Evolutionary conservation across 257 asterid species (phyloP).

Genomic region (Nemophila menziesii): DNA sequence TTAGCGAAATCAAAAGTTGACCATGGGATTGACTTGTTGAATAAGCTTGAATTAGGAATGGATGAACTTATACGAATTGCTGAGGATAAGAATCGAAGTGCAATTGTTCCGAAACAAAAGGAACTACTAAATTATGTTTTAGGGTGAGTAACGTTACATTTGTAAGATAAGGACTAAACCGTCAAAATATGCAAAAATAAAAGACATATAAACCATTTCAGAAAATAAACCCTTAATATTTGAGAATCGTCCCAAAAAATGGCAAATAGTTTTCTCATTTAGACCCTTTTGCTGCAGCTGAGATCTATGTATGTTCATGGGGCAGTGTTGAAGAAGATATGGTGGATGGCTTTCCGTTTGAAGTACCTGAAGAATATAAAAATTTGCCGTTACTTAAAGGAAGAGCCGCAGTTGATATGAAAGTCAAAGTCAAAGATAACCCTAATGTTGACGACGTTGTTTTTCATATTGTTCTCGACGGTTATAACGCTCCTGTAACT

Average conservation of each 20-base stretch:
- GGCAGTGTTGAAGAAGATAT: slow-evolving; percentile 99
- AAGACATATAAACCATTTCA: no score
- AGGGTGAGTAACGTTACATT: slow-evolving; percentile 53
- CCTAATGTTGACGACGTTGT: slow-evolving; percentile 68
- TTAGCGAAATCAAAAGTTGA: slow-evolving; percentile 75
- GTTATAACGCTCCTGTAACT: slow-evolving; percentile 94
- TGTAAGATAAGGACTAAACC: no score
- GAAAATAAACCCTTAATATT: no score
- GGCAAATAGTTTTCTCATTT: slow-evolving; percentile 62
- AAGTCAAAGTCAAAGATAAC: slow-evolving; percentile 93
- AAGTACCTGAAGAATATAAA: slow-evolving; percentile 84
- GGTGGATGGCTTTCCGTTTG: slow-evolving; percentile 96
- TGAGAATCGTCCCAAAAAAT: slow-evolving; percentile 31
- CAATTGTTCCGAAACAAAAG: slow-evolving; percentile 81
- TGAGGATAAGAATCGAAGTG: slow-evolving; percentile 71
- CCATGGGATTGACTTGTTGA: slow-evolving; percentile 63
- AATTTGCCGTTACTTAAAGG: slow-evolving; percentile 92
- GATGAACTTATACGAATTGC: slow-evolving; percentile 63
- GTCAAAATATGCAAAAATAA: no score
- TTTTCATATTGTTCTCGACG: slow-evolving; percentile 83
- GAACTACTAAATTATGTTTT: slow-evolving; percentile 92
- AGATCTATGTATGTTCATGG: slow-evolving; percentile 99
- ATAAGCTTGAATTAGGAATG: slow-evolving; percentile 76
- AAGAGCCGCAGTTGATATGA: slow-evolving; percentile 94
- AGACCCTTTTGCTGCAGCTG: slow-evolving; percentile 99